A percentile compares a stretch with the other conserved stretches of the same genome.
Evolutionary conservation across 208 protist genomes (phyloP).

Genomic region (Crithidia thermophila): DNA sequence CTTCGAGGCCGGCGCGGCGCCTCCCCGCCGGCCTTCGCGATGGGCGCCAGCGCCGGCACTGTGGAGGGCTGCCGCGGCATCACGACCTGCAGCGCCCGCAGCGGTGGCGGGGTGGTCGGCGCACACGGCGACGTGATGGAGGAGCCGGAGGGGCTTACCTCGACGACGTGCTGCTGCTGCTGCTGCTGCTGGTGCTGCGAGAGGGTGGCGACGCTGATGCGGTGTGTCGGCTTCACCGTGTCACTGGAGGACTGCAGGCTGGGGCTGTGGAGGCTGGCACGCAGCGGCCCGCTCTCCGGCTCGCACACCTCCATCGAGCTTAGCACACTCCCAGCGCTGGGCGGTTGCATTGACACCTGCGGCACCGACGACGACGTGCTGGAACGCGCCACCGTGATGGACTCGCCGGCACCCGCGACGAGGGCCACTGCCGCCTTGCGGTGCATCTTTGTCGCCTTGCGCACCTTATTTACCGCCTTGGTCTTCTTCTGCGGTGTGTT

Average conservation of each 20-base stretch:
- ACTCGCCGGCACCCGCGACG: background rate
- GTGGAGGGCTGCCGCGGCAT: background rate
- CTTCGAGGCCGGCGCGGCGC: too few species aligned
- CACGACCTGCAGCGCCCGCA: constrained; percentile 4
- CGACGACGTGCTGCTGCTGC: background rate
- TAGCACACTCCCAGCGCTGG: background rate
- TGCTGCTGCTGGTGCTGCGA: background rate
- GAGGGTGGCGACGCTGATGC: background rate
- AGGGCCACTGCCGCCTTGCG: constrained; percentile 9
- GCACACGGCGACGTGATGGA: background rate
- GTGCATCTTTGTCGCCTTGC: constrained; percentile 17
- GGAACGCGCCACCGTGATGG: constrained; percentile 2
- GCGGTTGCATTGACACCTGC: background rate
- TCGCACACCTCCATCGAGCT: constrained; percentile 12
- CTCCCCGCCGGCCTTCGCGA: background rate
- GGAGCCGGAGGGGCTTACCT: background rate
- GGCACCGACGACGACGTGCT: background rate
- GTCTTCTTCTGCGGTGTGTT: constrained; percentile 9
- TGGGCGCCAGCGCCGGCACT: background rate
- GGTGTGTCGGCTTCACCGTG: background rate
- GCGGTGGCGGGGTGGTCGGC: background rate
- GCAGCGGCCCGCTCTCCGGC: background rate
- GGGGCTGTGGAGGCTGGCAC: background rate
- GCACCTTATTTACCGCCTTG: background rate
- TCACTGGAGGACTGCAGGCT: background rate